Conservation (phyloP, 441 rosid genomes). For the Lepidium campestre region DNA sequence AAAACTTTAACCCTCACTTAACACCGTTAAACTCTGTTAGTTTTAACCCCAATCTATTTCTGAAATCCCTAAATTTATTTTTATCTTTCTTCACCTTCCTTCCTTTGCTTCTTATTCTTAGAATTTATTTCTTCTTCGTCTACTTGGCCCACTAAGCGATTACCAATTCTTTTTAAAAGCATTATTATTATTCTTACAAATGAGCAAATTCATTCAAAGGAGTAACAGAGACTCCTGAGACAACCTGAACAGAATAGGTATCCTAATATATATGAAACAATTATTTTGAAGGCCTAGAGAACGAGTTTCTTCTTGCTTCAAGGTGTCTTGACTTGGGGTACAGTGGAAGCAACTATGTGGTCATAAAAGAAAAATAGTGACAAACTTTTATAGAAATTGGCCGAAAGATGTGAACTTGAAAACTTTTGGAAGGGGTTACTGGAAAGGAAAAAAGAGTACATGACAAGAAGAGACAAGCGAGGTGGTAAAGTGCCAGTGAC, state of each 20-base stretch:
- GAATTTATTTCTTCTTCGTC: too few species aligned
- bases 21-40: too few species aligned
- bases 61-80: too few species aligned
- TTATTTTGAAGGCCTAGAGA: conserved; percentile 14
- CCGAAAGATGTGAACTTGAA: background rate
- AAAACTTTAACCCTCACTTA: too few species aligned
- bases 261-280: conserved; percentile 15
- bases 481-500: conserved; percentile 78
- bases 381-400: background rate
- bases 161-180: too few species aligned
- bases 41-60: too few species aligned
- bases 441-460: conserved; percentile 35
- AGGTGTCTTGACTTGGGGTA: conserved; percentile 64
- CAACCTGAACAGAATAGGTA: conserved; percentile 2
- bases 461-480: conserved; percentile 96
- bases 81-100: too few species aligned
- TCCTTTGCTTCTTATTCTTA: too few species aligned
- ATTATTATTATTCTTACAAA: background rate
- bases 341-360: conserved; percentile 68
- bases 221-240: conserved; percentile 15
- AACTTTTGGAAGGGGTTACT: background rate
- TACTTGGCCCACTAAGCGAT: too few species aligned
- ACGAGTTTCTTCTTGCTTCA: conserved; percentile 35
- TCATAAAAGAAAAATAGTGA: background rate
- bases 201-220: background rate